These are phyloP conservation scores for Leersia perrieri DNA, from an alignment of 176 grass and related monocot genomes.

Conservation along the genomic window DNA sequence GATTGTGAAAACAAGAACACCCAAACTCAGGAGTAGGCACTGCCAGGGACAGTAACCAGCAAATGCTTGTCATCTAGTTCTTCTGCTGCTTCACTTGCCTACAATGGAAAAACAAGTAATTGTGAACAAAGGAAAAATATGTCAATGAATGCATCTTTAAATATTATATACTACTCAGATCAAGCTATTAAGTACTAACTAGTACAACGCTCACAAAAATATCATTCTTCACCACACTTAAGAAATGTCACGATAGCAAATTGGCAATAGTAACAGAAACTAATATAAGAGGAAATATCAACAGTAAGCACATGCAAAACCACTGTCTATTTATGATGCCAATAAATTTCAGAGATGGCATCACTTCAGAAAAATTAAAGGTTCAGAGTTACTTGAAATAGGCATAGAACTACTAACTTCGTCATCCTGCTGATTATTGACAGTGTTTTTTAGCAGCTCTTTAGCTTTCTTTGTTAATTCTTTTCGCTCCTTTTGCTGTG, in stretches of 20 bases:
- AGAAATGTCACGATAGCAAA: background rate
- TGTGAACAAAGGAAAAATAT: background rate
- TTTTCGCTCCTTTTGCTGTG: constrained; percentile 53
- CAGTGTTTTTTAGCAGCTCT: constrained; percentile 60
- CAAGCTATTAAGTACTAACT: constrained; percentile 9
- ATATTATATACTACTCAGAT: background rate
- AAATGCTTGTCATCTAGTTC: constrained; percentile 38
- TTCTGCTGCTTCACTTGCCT: constrained; percentile 44
- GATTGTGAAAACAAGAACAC: background rate
- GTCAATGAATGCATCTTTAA: constrained; percentile 9
- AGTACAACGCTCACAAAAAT: background rate
- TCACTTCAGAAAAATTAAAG: background rate
- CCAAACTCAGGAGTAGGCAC: constrained; percentile 59
- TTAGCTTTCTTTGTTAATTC: constrained; percentile 60
- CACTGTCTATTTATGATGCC: background rate
- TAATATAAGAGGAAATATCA: constrained; percentile 12
- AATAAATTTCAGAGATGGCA: background rate
- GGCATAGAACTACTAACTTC: constrained; percentile 44
- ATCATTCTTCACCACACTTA: background rate
- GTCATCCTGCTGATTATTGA: constrained; percentile 66
- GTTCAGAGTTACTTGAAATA: background rate
- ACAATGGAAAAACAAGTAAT: background rate
- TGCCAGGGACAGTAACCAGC: constrained; percentile 74
- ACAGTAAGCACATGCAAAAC: background rate
- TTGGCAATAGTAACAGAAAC: background rate